Conservation (phyloP, 2,329 filamentous ascomycete genomes). For the Verticillium alfalfae region DNA sequence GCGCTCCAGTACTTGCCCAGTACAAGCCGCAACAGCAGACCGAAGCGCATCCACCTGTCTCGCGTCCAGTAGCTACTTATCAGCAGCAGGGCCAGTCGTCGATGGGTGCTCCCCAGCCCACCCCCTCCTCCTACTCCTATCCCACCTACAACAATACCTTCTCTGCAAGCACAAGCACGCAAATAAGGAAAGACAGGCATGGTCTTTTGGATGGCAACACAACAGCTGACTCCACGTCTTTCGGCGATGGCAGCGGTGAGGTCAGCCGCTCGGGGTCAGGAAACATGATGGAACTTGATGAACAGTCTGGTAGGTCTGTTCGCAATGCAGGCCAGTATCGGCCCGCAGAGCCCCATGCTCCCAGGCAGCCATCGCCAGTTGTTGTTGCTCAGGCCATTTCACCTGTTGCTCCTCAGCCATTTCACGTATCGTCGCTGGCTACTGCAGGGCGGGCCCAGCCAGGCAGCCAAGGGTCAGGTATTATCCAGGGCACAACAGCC, state of each 20-base stretch:
- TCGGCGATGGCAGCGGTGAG: conserved; percentile 28
- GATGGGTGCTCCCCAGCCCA: conserved; percentile 3
- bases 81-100: conserved; percentile 11
- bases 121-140: background rate
- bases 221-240: conserved; percentile 21
- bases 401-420: conserved; percentile 69
- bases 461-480: conserved; percentile 20
- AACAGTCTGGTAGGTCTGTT: conserved; percentile 11
- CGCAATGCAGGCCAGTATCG: conserved; percentile 5
- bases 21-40: background rate
- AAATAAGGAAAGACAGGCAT: background rate
- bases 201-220: conserved; percentile 7
- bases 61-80: conserved; percentile 11
- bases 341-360: conserved; percentile 5
- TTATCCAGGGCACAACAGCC: conserved; percentile 37
- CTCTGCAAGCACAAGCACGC: background rate
- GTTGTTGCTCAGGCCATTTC: conserved; percentile 69
- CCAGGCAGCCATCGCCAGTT: conserved; percentile 50
- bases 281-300: conserved; percentile 17
- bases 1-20: background rate
- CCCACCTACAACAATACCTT: background rate
- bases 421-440: conserved; percentile 58
- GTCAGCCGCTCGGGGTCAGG: conserved; percentile 36
- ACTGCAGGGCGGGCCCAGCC: conserved; percentile 30
- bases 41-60: conserved; percentile 3